A percentile compares a stretch with the other conserved stretches of the same genome.
Conservation (phyloP, 768 basidiomycete species). For the Gautieria morchelliformis region DNA sequence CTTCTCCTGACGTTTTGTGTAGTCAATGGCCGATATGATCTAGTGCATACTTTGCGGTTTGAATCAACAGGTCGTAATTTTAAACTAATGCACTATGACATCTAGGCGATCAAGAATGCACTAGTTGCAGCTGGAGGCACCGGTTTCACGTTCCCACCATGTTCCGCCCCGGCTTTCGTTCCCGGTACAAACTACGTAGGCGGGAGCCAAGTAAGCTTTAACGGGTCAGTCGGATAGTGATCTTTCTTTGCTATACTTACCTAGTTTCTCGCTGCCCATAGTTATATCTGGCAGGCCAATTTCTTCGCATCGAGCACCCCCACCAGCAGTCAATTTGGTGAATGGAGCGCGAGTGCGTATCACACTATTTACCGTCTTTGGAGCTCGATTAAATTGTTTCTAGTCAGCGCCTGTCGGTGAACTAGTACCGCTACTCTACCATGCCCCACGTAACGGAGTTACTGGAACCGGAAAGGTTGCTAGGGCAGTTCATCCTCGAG, state of each 20-base stretch:
- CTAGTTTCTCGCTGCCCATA: slow-evolving; percentile 13
- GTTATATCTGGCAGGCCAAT: slow-evolving; percentile 64
- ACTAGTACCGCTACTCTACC: slow-evolving; percentile 16
- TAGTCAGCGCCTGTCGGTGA: slow-evolving; percentile 46
- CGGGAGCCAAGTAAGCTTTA: slow-evolving; percentile 42
- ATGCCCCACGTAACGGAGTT: too few relatives aligned
- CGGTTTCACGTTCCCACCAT: slow-evolving; percentile 56
- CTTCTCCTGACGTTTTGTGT: background rate
- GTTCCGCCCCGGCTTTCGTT: slow-evolving; percentile 41
- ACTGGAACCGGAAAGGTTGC: slow-evolving; percentile 2
- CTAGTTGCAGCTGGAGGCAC: slow-evolving; percentile 54
- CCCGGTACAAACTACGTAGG: slow-evolving; percentile 41
- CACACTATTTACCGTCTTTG: background rate
- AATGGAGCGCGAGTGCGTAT: slow-evolving; percentile 54
- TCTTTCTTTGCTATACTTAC: background rate
- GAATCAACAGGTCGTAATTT: background rate
- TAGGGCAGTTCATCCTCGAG: too few relatives aligned
- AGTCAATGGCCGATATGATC: slow-evolving; percentile 52
- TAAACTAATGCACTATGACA: background rate
- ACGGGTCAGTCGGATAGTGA: slow-evolving; percentile 33
- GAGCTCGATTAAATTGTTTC: background rate
- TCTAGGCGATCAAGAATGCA: slow-evolving; percentile 44
- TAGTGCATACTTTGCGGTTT: slow-evolving; percentile 9
- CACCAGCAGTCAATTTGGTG: slow-evolving; percentile 37
- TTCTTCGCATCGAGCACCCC: slow-evolving; percentile 46